Conservation (phyloP, 2,329 filamentous ascomycete species). For the Penicillium sp. region DNA sequence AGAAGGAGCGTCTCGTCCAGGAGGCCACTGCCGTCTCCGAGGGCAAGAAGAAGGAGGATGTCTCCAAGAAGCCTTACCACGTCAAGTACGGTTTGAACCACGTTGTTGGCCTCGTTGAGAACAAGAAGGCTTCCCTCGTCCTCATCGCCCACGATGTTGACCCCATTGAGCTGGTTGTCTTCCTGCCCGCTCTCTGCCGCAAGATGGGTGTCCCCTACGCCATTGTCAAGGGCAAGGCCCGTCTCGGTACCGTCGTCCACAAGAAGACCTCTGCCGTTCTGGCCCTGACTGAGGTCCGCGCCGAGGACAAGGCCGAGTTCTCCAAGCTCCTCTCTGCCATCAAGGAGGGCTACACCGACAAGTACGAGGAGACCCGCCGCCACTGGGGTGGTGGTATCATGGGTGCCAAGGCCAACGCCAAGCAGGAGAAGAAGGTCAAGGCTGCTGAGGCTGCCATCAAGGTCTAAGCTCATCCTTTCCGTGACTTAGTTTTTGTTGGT, state of each 20-base stretch:
- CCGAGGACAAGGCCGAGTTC: conserved; percentile 97
- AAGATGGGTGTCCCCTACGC: conserved; percentile 99
- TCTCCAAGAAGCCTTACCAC: conserved; percentile 98
- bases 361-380: conserved; percentile 84
- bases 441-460: conserved; percentile 91
- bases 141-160: conserved; percentile 99
- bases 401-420: conserved; percentile 83
- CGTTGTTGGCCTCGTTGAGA: conserved; percentile 94
- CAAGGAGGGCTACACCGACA: conserved; percentile 97
- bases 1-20: conserved; percentile 98
- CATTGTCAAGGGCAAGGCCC: conserved; percentile 99
- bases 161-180: conserved; percentile 98
- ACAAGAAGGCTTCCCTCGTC: conserved; percentile 99
- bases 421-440: conserved; percentile 84
- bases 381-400: conserved; percentile 99
- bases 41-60: conserved; percentile 99
- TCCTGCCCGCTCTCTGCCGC: conserved; percentile 97
- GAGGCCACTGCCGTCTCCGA: conserved; percentile 97
- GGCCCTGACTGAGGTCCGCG: conserved; percentile 91
- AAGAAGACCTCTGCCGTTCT: conserved; percentile 99
- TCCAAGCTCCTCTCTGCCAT: conserved; percentile 92
- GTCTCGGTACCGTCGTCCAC: conserved; percentile 97
- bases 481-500: conserved; percentile 24
- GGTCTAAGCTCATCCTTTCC: conserved; percentile 62
- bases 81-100: conserved; percentile 99